Percentiles rank a stretch among this genome's conserved stretches.
These are phyloP conservation scores for Quaeritorhiza haematococci DNA, from an alignment of 371 early-diverging fungal species.

Conservation along the genomic window DNA sequence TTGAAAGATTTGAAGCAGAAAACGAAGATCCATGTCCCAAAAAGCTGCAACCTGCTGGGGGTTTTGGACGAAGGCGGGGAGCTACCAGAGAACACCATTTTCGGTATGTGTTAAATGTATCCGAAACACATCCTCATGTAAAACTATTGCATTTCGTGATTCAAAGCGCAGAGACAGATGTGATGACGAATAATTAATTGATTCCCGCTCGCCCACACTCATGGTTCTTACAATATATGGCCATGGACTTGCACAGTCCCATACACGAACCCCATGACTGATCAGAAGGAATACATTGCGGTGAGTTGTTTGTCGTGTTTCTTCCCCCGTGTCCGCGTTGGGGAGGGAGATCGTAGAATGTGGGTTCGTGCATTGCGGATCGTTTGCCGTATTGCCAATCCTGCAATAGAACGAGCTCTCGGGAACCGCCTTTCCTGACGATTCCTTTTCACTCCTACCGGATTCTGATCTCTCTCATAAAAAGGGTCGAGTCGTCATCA, in stretches of 20 bases:
- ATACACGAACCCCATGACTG: slow-evolving; percentile 10
- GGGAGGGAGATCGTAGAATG: background rate
- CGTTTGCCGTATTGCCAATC: too few species aligned
- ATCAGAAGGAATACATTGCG: background rate
- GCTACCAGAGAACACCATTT: slow-evolving; percentile 64
- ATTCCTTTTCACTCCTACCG: background rate
- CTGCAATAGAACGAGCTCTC: background rate
- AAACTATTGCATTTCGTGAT: too few species aligned
- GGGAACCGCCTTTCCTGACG: background rate
- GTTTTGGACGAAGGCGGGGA: slow-evolving; percentile 70
- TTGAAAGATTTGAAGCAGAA: slow-evolving; percentile 24
- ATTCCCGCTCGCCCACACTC: too few species aligned
- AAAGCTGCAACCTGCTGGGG: slow-evolving; percentile 69
- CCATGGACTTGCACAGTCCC: too few species aligned
- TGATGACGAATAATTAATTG: too few species aligned
- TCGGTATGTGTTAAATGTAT: too few species aligned
- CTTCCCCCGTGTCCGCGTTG: slow-evolving; percentile 3
- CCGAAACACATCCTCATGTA: too few species aligned
- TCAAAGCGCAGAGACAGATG: too few species aligned
- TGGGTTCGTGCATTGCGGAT: too few species aligned
- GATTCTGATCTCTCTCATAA: background rate
- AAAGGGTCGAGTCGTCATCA: slow-evolving; percentile 46
- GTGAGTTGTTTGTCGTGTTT: slow-evolving; percentile 35
- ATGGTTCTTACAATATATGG: too few species aligned
- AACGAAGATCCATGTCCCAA: slow-evolving; percentile 61